These are phyloP conservation scores for Irpex sp. DNA, from an alignment of 1,284 basidiomycete genomes.

Conservation along the genomic window DNA sequence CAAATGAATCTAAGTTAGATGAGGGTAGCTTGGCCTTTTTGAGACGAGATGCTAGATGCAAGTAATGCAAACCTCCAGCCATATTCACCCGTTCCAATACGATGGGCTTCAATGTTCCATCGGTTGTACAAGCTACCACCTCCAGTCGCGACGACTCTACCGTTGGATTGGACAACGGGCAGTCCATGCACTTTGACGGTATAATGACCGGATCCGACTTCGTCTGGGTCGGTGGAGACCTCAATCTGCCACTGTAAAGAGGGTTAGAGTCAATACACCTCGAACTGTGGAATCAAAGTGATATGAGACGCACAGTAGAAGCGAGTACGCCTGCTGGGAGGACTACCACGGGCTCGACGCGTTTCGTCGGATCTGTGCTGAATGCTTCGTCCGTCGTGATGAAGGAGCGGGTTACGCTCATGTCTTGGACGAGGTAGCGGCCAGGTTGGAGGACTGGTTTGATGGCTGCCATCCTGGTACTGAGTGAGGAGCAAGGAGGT, in stretches of 20 bases:
- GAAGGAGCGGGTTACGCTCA: neutral
- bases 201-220: neutral
- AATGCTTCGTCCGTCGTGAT: neutral
- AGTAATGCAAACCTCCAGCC: neutral
- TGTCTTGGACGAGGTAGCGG: conserved; percentile 1
- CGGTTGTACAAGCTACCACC: neutral
- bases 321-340: neutral
- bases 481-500: too few species aligned
- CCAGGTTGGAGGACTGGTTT: neutral
- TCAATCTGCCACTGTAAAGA: neutral
- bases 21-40: too few species aligned
- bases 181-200: neutral
- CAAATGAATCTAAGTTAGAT: too few species aligned
- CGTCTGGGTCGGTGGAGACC: neutral
- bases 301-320: neutral
- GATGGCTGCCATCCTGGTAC: neutral
- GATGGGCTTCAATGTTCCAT: neutral
- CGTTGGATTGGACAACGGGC: neutral
- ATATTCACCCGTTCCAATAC: neutral
- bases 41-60: neutral
- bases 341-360: neutral
- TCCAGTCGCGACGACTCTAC: neutral
- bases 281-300: neutral
- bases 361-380: neutral
- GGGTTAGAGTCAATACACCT: neutral